A percentile compares a stretch with the other conserved stretches of the same genome.
phyloP scores from a whole-genome alignment of 78 protist species.

The Cavenderia fasciculata region DNA sequence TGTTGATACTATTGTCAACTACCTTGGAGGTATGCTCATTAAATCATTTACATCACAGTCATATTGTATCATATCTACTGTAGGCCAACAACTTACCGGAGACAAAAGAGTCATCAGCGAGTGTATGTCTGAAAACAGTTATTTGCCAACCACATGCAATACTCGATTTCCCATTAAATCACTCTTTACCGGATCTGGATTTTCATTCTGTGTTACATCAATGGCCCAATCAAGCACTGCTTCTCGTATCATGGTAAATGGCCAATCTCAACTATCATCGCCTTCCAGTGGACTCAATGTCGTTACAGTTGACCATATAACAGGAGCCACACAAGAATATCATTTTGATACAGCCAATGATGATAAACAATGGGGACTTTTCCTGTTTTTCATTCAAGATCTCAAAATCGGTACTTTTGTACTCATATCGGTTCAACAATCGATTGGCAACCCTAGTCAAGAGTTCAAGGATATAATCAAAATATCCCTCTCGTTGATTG shows the following conservation, averaged over 20 bases:
- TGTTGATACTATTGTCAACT: neutral
- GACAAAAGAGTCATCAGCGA: neutral
- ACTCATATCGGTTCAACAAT: neutral
- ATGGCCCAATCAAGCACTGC: no score
- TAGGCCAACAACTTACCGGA: neutral
- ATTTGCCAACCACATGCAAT: neutral
- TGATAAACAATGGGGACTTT: neutral
- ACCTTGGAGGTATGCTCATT: neutral
- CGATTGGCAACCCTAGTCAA: neutral
- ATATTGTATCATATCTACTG: neutral
- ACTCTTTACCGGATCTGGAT: neutral
- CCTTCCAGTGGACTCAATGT: neutral
- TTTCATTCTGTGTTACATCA: neutral
- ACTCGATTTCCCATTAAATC: neutral
- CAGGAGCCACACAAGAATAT: neutral
- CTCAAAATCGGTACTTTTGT: neutral
- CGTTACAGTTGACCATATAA: neutral
- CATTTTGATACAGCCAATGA: neutral
- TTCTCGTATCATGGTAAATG: neutral
- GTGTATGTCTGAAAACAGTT: neutral
- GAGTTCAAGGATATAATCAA: no score
- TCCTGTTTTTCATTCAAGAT: neutral
- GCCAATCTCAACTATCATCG: neutral
- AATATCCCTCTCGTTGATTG: neutral
- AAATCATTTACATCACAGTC: neutral